Evolutionary conservation across 768 basidiomycete genomes (phyloP).

Genomic region (Serendipita sp.): DNA sequence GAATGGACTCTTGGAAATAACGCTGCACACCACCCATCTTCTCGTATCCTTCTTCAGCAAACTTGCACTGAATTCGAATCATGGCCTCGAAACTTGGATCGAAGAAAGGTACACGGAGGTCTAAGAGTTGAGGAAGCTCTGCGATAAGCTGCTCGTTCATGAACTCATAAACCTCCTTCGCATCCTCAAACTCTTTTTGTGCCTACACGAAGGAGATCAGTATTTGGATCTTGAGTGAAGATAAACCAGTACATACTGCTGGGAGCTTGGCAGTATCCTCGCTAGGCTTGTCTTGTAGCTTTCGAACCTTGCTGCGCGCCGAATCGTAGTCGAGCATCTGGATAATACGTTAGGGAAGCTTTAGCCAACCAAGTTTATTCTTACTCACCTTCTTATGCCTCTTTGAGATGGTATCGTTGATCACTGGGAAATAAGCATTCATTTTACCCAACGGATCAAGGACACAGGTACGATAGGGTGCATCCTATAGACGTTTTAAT

Average conservation of each 20-base stretch:
- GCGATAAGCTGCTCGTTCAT: conserved; percentile 83
- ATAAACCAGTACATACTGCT: conserved; percentile 30
- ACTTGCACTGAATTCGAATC: conserved; percentile 95
- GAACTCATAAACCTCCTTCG: conserved; percentile 84
- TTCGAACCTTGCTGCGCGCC: conserved; percentile 76
- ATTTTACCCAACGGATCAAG: conserved; percentile 94
- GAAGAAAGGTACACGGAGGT: conserved; percentile 92
- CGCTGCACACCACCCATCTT: conserved; percentile 89
- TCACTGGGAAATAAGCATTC: conserved; percentile 83
- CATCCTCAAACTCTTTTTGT: conserved; percentile 90
- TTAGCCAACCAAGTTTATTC: neutral
- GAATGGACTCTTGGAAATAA: conserved; percentile 31
- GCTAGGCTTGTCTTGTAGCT: conserved; percentile 77
- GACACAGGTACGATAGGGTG: conserved; percentile 85
- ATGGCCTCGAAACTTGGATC: conserved; percentile 98
- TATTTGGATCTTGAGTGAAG: neutral
- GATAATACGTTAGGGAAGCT: neutral
- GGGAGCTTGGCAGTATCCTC: conserved; percentile 89
- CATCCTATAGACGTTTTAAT: conserved; percentile 40
- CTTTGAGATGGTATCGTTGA: conserved; percentile 88
- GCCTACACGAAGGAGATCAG: conserved; percentile 32
- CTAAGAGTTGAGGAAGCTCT: conserved; percentile 83
- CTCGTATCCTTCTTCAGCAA: conserved; percentile 96
- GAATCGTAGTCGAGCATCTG: conserved; percentile 94
- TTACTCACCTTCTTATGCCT: conserved; percentile 80